phyloP scores from a whole-genome alignment of 768 basidiomycete species.

The Lactarius quietus region DNA sequence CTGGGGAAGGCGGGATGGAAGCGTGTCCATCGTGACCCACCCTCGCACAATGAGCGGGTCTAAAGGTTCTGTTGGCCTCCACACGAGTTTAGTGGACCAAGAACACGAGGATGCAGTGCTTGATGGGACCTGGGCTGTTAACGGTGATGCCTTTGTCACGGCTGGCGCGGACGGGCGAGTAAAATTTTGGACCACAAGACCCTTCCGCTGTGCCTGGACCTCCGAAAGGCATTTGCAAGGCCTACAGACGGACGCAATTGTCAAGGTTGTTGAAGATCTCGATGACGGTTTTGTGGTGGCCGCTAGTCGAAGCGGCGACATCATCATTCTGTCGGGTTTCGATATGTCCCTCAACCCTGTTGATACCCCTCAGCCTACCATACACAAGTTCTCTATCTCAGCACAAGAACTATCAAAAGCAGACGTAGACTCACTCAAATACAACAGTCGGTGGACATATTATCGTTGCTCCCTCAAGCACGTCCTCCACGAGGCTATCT shows the following conservation, averaged over 20 bases:
- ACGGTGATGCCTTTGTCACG: slow-evolving; percentile 42
- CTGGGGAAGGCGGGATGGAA: slow-evolving; percentile 73
- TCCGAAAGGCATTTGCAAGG: slow-evolving; percentile 40
- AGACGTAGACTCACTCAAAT: not conserved
- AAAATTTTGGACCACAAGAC: slow-evolving; percentile 69
- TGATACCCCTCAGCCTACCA: slow-evolving; percentile 1
- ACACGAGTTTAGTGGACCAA: slow-evolving; percentile 51
- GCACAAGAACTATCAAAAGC: not conserved
- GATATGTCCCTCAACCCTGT: slow-evolving; percentile 21
- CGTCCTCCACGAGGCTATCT: slow-evolving; percentile 24
- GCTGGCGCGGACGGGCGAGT: slow-evolving; percentile 60
- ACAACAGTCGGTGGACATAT: not conserved
- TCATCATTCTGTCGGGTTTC: slow-evolving; percentile 54
- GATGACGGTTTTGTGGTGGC: slow-evolving; percentile 45
- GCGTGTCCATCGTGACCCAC: slow-evolving; percentile 58
- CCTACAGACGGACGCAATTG: slow-evolving; percentile 46
- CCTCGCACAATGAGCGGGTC: slow-evolving; percentile 54
- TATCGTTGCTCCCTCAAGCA: slow-evolving; percentile 14
- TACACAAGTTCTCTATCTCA: slow-evolving; percentile 13
- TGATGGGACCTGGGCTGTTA: slow-evolving; percentile 51
- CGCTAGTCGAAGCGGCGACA: slow-evolving; percentile 54
- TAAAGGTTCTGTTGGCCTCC: slow-evolving; percentile 43
- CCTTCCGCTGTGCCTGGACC: slow-evolving; percentile 59
- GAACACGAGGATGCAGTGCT: slow-evolving; percentile 60
- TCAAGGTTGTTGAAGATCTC: slow-evolving; percentile 46